Conservation (phyloP, 768 basidiomycete genomes). For the Exidia glandulosa region DNA sequence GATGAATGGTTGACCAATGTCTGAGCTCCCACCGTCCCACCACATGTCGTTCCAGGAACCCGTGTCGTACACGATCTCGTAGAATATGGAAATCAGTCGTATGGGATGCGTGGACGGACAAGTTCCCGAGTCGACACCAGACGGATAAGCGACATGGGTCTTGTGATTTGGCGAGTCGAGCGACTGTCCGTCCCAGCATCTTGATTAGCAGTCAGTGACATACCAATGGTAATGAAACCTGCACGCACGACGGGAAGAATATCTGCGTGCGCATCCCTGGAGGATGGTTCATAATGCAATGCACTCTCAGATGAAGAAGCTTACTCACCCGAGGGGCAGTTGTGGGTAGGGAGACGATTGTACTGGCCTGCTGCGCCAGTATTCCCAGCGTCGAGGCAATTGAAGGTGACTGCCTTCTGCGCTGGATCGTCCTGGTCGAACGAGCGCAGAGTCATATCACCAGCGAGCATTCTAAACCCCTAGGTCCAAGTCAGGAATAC, state of each 20-base stretch:
- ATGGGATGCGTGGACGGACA: background rate
- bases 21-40: background rate
- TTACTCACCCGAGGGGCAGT: constrained; percentile 16
- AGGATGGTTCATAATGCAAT: background rate
- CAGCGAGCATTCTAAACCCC: constrained; percentile 27
- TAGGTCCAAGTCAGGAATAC: background rate
- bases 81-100: background rate
- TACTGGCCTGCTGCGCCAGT: constrained; percentile 7
- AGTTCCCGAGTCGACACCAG: background rate
- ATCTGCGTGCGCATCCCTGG: constrained; percentile 16
- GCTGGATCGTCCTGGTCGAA: constrained; percentile 31
- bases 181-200: constrained; percentile 30
- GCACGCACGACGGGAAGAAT: constrained; percentile 16
- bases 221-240: background rate
- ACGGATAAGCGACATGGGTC: constrained; percentile 5
- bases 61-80: background rate
- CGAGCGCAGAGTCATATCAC: constrained; percentile 35
- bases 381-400: constrained; percentile 30
- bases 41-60: constrained; percentile 16
- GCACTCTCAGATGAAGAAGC: background rate
- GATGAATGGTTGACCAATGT: background rate
- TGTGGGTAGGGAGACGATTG: constrained; percentile 9
- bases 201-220: background rate
- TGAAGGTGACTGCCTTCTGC: constrained; percentile 27
- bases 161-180: constrained; percentile 28